Evolutionary conservation across 164 flowering plant genomes (phyloP).

Genomic region (Buxus sempervirens): DNA sequence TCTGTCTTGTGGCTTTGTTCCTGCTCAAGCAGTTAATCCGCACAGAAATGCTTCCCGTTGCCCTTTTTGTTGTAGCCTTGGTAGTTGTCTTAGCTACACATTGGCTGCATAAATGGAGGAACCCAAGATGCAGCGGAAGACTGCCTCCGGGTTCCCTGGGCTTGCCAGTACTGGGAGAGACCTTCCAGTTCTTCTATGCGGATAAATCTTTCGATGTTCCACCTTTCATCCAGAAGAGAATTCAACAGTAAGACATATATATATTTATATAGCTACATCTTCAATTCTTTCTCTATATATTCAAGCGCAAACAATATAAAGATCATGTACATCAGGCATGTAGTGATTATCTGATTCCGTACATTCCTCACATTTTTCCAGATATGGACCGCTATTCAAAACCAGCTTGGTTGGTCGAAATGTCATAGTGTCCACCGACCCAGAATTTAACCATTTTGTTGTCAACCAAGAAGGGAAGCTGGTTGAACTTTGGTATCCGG

Average conservation of each 20-base stretch:
- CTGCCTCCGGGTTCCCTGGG: constrained; percentile 2
- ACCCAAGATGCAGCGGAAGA: neutral
- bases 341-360: too few relatives aligned
- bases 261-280: too few relatives aligned
- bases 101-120: neutral
- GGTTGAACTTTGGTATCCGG: constrained; percentile 13
- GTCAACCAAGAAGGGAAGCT: constrained; percentile 17
- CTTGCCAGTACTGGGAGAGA: neutral
- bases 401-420: constrained; percentile 14
- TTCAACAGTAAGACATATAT: neutral
- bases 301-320: too few relatives aligned
- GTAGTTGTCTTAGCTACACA: neutral
- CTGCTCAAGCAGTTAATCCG: too few relatives aligned
- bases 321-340: too few relatives aligned
- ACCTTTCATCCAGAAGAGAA: neutral
- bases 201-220: neutral
- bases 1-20: too few relatives aligned
- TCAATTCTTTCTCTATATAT: too few relatives aligned
- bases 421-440: constrained; percentile 12
- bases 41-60: too few relatives aligned
- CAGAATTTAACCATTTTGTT: constrained; percentile 16
- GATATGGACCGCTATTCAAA: constrained; percentile 11
- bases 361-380: neutral
- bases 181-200: neutral
- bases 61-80: too few relatives aligned